A percentile compares a stretch with the other conserved stretches of the same genome.
phyloP scores from a whole-genome alignment of 306 rosid genomes.

The Trifolium fragiferum region DNA sequence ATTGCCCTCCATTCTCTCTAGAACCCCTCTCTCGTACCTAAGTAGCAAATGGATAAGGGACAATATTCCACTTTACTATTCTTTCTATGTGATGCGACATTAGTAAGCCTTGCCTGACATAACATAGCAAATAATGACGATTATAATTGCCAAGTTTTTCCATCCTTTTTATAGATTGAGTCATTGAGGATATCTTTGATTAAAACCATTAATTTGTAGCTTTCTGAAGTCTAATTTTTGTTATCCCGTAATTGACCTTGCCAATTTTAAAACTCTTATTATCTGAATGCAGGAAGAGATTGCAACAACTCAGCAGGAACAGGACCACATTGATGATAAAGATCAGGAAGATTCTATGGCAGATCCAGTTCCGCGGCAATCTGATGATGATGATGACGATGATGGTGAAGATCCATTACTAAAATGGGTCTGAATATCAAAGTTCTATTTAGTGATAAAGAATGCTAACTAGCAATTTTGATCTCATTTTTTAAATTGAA shows the following conservation, averaged over 20 bases:
- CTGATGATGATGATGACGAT: conserved; percentile 60
- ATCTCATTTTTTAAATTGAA: neutral
- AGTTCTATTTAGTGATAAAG: conserved; percentile 39
- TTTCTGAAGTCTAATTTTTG: conserved; percentile 10
- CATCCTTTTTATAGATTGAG: conserved; percentile 5
- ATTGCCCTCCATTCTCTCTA: neutral
- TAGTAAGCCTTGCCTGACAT: neutral
- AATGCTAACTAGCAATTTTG: neutral
- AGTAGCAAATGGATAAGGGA: too few relatives aligned
- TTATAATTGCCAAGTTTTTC: conserved; percentile 8
- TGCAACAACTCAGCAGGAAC: conserved; percentile 36
- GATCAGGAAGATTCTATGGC: conserved; percentile 51
- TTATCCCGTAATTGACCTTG: neutral
- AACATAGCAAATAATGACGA: neutral
- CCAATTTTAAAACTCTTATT: conserved; percentile 20
- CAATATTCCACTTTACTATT: too few relatives aligned
- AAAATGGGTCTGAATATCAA: conserved; percentile 56
- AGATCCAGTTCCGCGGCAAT: conserved; percentile 56
- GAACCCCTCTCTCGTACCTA: too few relatives aligned
- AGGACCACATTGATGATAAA: conserved; percentile 41
- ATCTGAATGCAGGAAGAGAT: conserved; percentile 54
- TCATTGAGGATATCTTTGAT: conserved; percentile 1
- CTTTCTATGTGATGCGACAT: too few relatives aligned
- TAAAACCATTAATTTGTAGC: neutral
- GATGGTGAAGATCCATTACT: conserved; percentile 2